Evolutionary conservation across 2,329 filamentous ascomycete genomes (phyloP).

Genomic region (Leptographium radiaticola): DNA sequence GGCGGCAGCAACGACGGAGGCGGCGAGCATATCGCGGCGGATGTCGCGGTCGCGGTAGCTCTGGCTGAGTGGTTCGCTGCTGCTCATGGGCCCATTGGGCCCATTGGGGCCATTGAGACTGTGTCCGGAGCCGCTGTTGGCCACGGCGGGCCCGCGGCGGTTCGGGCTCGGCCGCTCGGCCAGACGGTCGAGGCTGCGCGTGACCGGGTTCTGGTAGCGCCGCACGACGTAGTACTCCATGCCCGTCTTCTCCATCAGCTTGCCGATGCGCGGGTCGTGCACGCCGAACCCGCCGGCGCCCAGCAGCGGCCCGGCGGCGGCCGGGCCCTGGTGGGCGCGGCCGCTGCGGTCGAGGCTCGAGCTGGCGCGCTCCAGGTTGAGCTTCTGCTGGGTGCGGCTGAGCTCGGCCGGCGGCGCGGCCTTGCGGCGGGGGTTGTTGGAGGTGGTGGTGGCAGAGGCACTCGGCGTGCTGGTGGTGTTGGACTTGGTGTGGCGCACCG

Average conservation of each 20-base stretch:
- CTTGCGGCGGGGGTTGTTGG: slow-evolving; percentile 6
- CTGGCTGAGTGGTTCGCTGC: slow-evolving; percentile 22
- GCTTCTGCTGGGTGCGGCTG: slow-evolving; percentile 61
- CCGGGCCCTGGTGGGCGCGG: slow-evolving; percentile 18
- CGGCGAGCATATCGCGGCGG: slow-evolving; percentile 6
- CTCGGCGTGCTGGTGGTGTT: neutral
- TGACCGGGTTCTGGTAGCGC: slow-evolving; percentile 58
- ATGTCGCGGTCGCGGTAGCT: slow-evolving; percentile 21
- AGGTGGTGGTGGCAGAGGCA: neutral
- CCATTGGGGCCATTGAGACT: neutral
- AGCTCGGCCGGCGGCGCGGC: slow-evolving; percentile 32
- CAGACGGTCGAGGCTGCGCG: slow-evolving; percentile 44
- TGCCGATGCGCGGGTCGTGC: slow-evolving; percentile 48
- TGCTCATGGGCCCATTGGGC: no score
- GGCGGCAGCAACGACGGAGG: neutral
- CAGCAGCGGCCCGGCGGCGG: slow-evolving; percentile 28
- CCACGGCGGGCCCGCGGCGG: slow-evolving; percentile 25
- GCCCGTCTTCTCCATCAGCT: slow-evolving; percentile 54
- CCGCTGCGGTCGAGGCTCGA: slow-evolving; percentile 56
- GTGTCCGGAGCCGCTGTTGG: no score
- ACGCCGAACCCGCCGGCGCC: slow-evolving; percentile 43
- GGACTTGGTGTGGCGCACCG: neutral
- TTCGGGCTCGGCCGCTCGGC: slow-evolving; percentile 37
- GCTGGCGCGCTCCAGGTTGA: slow-evolving; percentile 61
- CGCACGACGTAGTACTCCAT: slow-evolving; percentile 65